Base-by-base conservation (phyloP, 805 yeast species). In the Cephaloascus albidus region DNA sequence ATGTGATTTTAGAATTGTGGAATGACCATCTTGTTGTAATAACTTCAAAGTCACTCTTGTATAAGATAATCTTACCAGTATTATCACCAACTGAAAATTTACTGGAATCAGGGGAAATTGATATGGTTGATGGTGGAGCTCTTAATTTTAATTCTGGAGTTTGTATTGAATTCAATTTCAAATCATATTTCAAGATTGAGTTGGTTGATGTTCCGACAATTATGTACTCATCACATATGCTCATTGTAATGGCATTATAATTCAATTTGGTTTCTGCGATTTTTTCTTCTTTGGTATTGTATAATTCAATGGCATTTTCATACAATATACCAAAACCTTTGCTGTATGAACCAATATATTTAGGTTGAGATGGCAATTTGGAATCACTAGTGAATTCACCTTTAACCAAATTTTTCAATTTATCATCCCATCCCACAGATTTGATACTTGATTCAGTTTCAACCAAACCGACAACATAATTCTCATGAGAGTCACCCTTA, bases 21-120 rank as follows among this genome's bases (percentile, higher is more conserved):
- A 86, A 90, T 0, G 95, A 81, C 99, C 99, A 93, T 55, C 97
- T 76, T 0, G 94, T 77, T 2, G 97, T 87, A 30, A 79, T 71
- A 5, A 85, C 62, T 3, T 71, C 48, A 38, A 65, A 73, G 2
- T 55, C 57, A 4, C 78, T 55, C 45, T 76, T 70, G 59, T 76
- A 87, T 30, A 89, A 67, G n/a, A 81, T 61, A 46, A 88, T 86
- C 57, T 90, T 93, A 27, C 98, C 98, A 39, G 82, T 68, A 4
- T 70, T 69, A 51, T 89, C 97, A 38, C 96, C 97, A 19, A 82
- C 84, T 1, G 97, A 97, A 15, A 83, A 67, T 43, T 63, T 73
- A 40, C 67, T 57, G 5, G 76, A 84, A 48, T 80, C 69, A 3
- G 87, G 90, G 1, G 96, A 85, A 20, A 85, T 73, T 10, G 78